Evolutionary conservation across 352 stramenopile species (phyloP).

Genomic region (Phytopythium montanum): DNA sequence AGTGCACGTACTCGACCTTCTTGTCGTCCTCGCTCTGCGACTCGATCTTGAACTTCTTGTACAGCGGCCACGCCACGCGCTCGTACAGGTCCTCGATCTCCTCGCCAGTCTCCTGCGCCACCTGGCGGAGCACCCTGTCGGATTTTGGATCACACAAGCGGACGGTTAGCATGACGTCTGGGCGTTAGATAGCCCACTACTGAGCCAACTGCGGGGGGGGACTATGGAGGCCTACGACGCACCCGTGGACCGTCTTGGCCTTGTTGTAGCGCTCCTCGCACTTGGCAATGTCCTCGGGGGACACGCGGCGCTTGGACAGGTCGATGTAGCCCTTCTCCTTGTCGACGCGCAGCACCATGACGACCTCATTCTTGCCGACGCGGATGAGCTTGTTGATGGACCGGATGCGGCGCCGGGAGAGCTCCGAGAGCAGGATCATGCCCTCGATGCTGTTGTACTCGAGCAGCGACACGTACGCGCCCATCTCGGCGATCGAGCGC

Average conservation of each 20-base stretch:
- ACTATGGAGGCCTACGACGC: conserved; percentile 54
- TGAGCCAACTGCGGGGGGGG: too few species aligned
- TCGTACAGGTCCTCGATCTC: conserved; percentile 85
- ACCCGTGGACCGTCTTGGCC: conserved; percentile 99
- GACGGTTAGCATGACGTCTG: too few species aligned
- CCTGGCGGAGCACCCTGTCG: conserved; percentile 88
- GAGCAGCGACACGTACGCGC: conserved; percentile 98
- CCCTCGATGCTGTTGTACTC: conserved; percentile 99
- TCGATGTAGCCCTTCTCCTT: conserved; percentile 99
- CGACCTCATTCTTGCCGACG: conserved; percentile 99
- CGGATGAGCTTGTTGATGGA: conserved; percentile 99
- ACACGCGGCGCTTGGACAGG: conserved; percentile 99
- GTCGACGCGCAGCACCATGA: conserved; percentile 99
- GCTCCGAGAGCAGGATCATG: conserved; percentile 99
- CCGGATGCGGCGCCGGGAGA: conserved; percentile 97
- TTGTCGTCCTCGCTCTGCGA: conserved; percentile 74
- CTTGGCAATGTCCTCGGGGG: conserved; percentile 98
- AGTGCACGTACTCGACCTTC: conserved; percentile 94
- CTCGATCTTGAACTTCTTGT: conserved; percentile 95
- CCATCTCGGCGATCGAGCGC: conserved; percentile 99
- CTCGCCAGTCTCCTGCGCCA: conserved; percentile 73
- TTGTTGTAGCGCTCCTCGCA: conserved; percentile 99
- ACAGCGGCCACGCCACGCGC: conserved; percentile 97
- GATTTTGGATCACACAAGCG: too few species aligned
- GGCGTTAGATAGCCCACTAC: too few species aligned